Conservation (phyloP, 2,329 filamentous ascomycete species). For the Zymoseptoria ardabiliae region DNA sequence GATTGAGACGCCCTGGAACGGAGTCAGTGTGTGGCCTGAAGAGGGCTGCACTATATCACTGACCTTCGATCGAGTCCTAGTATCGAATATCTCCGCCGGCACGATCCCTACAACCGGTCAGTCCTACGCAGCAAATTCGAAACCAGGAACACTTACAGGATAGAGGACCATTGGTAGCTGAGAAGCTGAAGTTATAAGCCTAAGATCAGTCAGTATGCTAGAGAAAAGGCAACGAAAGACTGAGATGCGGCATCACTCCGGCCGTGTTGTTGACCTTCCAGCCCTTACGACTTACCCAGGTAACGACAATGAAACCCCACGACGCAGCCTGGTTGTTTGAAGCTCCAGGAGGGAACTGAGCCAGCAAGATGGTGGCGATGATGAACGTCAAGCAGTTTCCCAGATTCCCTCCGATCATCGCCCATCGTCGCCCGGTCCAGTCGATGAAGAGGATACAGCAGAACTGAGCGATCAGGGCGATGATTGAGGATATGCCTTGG, state of each 20-base stretch:
- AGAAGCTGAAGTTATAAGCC: slow-evolving; percentile 68
- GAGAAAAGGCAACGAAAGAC: too few relatives aligned
- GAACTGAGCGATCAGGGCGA: slow-evolving; percentile 62
- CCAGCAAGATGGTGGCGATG: slow-evolving; percentile 52
- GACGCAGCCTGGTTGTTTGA: slow-evolving; percentile 47
- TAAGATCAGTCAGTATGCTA: too few relatives aligned
- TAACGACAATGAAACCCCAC: slow-evolving; percentile 70
- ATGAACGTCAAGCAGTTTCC: slow-evolving; percentile 66
- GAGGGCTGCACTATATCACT: slow-evolving; percentile 29
- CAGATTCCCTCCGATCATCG: slow-evolving; percentile 64
- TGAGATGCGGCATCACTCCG: too few relatives aligned
- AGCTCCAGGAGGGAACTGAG: slow-evolving; percentile 53
- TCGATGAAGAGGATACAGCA: slow-evolving; percentile 64
- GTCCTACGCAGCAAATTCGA: background rate
- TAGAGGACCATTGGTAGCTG: slow-evolving; percentile 61
- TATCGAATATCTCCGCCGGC: slow-evolving; percentile 54
- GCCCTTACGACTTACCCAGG: slow-evolving; percentile 48
- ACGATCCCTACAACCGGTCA: slow-evolving; percentile 23
- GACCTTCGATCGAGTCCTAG: slow-evolving; percentile 65
- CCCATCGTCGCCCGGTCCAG: slow-evolving; percentile 61
- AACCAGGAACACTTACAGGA: slow-evolving; percentile 34
- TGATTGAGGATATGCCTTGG: slow-evolving; percentile 66
- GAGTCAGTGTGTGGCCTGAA: background rate
- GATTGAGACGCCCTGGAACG: slow-evolving; percentile 64
- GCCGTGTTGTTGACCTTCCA: too few relatives aligned